A percentile compares a stretch with the other conserved stretches of the same genome.
Conservation (phyloP, 2,329 filamentous ascomycete species). For the Claviceps fusiformis region DNA sequence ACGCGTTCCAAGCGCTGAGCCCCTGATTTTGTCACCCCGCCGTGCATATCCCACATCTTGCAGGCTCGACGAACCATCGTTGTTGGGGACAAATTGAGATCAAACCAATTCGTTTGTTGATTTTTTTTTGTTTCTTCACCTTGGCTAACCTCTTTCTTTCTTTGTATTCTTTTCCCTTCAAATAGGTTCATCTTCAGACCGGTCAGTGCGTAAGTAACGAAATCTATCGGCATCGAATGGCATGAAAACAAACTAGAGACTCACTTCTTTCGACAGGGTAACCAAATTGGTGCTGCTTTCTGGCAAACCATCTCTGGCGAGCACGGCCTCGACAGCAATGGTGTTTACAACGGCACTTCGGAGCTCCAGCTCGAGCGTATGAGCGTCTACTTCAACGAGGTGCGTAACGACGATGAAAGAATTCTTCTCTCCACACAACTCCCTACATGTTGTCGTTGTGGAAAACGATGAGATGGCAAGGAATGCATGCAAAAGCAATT, state of each 20-base stretch:
- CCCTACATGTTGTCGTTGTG: background rate
- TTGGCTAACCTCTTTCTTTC: conserved; percentile 17
- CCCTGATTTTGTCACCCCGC: conserved; percentile 26
- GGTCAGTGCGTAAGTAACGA: conserved; percentile 86
- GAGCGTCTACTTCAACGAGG: conserved; percentile 96
- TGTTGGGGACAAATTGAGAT: background rate
- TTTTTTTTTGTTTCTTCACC: conserved; percentile 9
- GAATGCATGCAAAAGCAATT: background rate
- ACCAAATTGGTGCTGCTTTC: conserved; percentile 99
- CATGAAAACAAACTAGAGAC: conserved; percentile 11
- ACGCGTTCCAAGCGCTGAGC: conserved; percentile 26
- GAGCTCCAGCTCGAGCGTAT: conserved; percentile 96
- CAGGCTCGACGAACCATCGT: background rate
- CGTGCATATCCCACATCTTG: conserved; percentile 7
- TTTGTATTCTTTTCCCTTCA: conserved; percentile 34
- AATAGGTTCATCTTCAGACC: conserved; percentile 96
- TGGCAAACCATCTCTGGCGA: conserved; percentile 82
- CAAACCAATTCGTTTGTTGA: conserved; percentile 34
- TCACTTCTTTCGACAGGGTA: conserved; percentile 53
- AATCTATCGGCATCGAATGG: conserved; percentile 54
- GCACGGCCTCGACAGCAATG: conserved; percentile 93
- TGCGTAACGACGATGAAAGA: conserved; percentile 16
- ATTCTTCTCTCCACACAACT: background rate
- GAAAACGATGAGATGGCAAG: background rate
- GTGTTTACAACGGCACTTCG: conserved; percentile 97